Evolutionary conservation across 768 basidiomycete genomes (phyloP).

Genomic region (Boletales sp.): DNA sequence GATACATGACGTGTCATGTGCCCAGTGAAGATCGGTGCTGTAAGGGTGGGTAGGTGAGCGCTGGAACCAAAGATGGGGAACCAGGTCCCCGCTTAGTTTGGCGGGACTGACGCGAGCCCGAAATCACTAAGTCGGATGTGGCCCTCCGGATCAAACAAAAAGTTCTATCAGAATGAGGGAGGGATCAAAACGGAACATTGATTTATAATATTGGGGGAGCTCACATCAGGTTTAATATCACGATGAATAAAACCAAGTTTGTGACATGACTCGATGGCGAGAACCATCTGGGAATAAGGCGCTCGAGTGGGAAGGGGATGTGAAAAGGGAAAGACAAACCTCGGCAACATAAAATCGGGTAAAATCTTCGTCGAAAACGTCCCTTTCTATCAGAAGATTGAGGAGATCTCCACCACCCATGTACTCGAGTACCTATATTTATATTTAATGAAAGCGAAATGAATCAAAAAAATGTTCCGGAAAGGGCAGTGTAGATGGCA

Average conservation of each 20-base stretch:
- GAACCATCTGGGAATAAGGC: constrained; percentile 69
- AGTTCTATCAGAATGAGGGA: constrained; percentile 60
- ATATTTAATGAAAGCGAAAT: constrained; percentile 53
- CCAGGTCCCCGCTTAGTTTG: constrained; percentile 22
- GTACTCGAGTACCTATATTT: constrained; percentile 77
- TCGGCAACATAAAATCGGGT: constrained; percentile 94
- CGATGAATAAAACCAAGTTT: constrained; percentile 95
- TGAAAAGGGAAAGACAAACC: constrained; percentile 41
- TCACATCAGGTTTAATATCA: constrained; percentile 93
- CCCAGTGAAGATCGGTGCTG: constrained; percentile 94
- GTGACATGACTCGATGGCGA: constrained; percentile 91
- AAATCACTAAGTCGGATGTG: constrained; percentile 96
- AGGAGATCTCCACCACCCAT: constrained; percentile 97
- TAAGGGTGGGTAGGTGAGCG: constrained; percentile 21
- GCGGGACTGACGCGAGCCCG: constrained; percentile 79
- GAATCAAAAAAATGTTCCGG: constrained; percentile 38
- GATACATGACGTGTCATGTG: constrained; percentile 89
- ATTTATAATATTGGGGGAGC: constrained; percentile 31
- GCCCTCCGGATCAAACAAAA: constrained; percentile 89
- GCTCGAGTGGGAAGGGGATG: constrained; percentile 19
- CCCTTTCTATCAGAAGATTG: constrained; percentile 90
- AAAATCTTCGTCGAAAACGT: constrained; percentile 88
- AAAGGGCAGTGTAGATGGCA: constrained; percentile 16
- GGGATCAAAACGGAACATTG: constrained; percentile 27
- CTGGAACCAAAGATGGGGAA: constrained; percentile 8